Evolutionary conservation across 1,139 yeast genomes (phyloP), one percentile per base, ranked within the genome.

Genomic region (Debaryomyces coudertii): DNA sequence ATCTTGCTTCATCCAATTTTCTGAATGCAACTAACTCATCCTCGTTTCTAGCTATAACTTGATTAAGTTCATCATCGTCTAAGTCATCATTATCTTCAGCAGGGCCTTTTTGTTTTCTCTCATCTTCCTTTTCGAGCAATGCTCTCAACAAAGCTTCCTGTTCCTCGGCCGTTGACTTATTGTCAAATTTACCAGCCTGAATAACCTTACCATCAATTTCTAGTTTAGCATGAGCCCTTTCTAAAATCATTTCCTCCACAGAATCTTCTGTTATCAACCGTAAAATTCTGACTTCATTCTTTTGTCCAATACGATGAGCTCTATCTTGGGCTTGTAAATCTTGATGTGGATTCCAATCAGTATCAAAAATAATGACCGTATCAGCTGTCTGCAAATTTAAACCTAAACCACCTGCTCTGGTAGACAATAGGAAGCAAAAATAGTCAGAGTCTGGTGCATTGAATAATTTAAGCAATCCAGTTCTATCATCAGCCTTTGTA

Each of bases 271-370:
- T 87, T 47, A 88, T 87, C 52, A 88, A 76, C 65, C 95, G 76
- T 58, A 88, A 76, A 55, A 88, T 88, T 60, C 92, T 75, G 36
- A 88, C 95, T 62, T 86, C 95, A 61, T 87, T 87, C 72, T 87
- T 87, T 63, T 88, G 95, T 38, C 95, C 96, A 66, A 88, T 87
- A 73, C 96, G 80, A 69, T 88, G 95, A 0, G 95, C 95, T 71
- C 96, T 80, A 64, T 89, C 95, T 66, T 87, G 93, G 6, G 95
- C 95, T 66, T 88, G 96, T 60, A 88, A 78, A 80, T 88, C 95
- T 65, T 88, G 96, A 70, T 88, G 95, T 2, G 96, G 96, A 62
- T 88, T 88, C 93, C 95, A 87, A 73, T 88, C 96, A 6, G 95
- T 86, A 62, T 88, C 96, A 59, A 87, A 87, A 49, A 88, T 87